A percentile compares a stretch with the other conserved stretches of the same genome.
These are phyloP conservation scores for Pisolithus tinctorius DNA, from an alignment of 768 basidiomycete genomes.

Conservation along the genomic window DNA sequence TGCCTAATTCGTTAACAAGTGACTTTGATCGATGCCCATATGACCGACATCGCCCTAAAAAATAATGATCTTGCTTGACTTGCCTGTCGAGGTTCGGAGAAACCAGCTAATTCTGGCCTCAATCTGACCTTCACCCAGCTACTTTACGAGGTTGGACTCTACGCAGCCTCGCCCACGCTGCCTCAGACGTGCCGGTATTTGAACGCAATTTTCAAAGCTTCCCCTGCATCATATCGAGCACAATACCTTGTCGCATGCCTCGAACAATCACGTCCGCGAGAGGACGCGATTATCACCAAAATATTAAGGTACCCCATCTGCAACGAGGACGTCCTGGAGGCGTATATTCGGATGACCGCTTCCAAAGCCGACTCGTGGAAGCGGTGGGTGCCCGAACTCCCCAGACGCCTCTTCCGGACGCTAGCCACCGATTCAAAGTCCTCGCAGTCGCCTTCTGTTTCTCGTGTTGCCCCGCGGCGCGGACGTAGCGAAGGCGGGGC, in stretches of 20 bases:
- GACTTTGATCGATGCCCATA: not conserved
- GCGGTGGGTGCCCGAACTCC: constrained; percentile 41
- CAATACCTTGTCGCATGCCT: constrained; percentile 49
- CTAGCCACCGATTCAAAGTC: constrained; percentile 28
- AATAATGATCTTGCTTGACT: constrained; percentile 17
- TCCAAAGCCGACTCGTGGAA: not conserved
- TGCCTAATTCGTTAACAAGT: not conserved
- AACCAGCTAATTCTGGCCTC: not conserved
- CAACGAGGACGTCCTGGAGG: constrained; percentile 35
- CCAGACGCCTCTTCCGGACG: constrained; percentile 58
- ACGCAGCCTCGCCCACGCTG: constrained; percentile 56
- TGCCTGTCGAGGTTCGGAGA: constrained; percentile 32
- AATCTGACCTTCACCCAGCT: constrained; percentile 41
- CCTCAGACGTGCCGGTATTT: constrained; percentile 54
- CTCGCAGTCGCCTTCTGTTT: not conserved
- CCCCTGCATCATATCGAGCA: constrained; percentile 56
- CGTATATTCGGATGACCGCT: constrained; percentile 33
- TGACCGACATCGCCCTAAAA: not conserved
- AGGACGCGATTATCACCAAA: constrained; percentile 31
- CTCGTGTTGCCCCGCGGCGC: not conserved
- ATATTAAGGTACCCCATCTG: constrained; percentile 41
- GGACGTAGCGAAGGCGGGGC: constrained; percentile 2
- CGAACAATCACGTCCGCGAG: constrained; percentile 12
- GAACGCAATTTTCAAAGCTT: constrained; percentile 43
- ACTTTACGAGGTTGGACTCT: constrained; percentile 70